Evolutionary conservation across 306 rosid genomes (phyloP).

Genomic region (Cyclanthera cordifolia): DNA sequence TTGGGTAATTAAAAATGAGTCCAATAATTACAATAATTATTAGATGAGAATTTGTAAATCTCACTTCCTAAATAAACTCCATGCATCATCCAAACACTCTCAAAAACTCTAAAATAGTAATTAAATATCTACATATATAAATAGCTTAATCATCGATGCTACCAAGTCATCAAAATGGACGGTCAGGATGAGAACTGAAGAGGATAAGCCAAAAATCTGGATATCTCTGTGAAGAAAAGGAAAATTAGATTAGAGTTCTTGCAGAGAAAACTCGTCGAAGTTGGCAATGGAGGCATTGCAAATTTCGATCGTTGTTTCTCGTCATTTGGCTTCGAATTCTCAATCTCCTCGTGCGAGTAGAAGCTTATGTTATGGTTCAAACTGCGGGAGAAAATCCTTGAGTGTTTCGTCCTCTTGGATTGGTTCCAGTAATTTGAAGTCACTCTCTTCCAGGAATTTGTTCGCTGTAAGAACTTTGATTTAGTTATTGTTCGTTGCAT

Average conservation of each 20-base stretch:
- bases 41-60: no score
- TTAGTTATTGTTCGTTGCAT: neutral
- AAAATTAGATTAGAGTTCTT: no score
- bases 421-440: slow-evolving; percentile 21
- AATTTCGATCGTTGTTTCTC: slow-evolving; percentile 46
- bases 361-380: slow-evolving; percentile 17
- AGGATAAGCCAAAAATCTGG: slow-evolving; percentile 12
- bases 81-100: no score
- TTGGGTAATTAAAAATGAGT: no score
- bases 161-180: slow-evolving; percentile 1
- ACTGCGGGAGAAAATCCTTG: slow-evolving; percentile 20
- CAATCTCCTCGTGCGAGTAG: slow-evolving; percentile 25
- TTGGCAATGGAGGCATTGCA: slow-evolving; percentile 61
- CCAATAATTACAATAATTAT: no score
- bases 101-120: no score
- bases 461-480: slow-evolving; percentile 51
- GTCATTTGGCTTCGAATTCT: slow-evolving; percentile 45
- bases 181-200: neutral
- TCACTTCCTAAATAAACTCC: no score
- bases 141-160: no score
- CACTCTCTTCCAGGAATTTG: slow-evolving; percentile 50
- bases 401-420: slow-evolving; percentile 38
- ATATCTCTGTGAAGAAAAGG: neutral
- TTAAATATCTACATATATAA: no score
- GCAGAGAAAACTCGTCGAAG: neutral